These are phyloP conservation scores for Fusarium sublunatum DNA, from an alignment of 2,329 filamentous ascomycete genomes.

Conservation along the genomic window DNA sequence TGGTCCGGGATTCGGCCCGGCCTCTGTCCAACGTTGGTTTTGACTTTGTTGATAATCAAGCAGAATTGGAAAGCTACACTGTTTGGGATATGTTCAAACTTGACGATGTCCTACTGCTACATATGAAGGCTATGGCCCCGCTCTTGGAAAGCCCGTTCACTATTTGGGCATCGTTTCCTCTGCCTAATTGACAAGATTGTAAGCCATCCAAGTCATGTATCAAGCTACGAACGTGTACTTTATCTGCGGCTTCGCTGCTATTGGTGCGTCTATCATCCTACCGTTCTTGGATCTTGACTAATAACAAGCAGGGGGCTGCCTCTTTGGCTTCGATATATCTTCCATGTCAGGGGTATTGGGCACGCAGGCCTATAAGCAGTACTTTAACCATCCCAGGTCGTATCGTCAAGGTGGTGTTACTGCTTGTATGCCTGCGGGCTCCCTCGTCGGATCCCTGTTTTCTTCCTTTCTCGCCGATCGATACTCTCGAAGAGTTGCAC, in stretches of 20 bases:
- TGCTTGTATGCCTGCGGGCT: slow-evolving; percentile 79
- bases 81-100: no score
- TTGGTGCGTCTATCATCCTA: slow-evolving; percentile 56
- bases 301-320: slow-evolving; percentile 64
- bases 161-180: background rate
- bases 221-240: slow-evolving; percentile 65
- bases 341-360: slow-evolving; percentile 78
- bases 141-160: no score
- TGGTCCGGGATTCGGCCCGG: no score
- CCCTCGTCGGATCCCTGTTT: slow-evolving; percentile 67
- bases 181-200: background rate
- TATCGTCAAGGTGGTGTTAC: slow-evolving; percentile 77
- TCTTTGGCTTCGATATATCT: slow-evolving; percentile 84
- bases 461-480: slow-evolving; percentile 64
- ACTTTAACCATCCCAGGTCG: slow-evolving; percentile 71
- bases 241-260: slow-evolving; percentile 71
- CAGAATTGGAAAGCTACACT: no score
- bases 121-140: no score
- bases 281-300: background rate
- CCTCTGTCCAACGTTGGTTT: no score
- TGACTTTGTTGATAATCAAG: no score
- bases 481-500: slow-evolving; percentile 60
- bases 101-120: no score
- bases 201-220: slow-evolving; percentile 50
- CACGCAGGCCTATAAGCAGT: slow-evolving; percentile 75